These are phyloP conservation scores for Yamadazyma aaseri DNA, from an alignment of 1,139 yeast species.

Conservation along the genomic window DNA sequence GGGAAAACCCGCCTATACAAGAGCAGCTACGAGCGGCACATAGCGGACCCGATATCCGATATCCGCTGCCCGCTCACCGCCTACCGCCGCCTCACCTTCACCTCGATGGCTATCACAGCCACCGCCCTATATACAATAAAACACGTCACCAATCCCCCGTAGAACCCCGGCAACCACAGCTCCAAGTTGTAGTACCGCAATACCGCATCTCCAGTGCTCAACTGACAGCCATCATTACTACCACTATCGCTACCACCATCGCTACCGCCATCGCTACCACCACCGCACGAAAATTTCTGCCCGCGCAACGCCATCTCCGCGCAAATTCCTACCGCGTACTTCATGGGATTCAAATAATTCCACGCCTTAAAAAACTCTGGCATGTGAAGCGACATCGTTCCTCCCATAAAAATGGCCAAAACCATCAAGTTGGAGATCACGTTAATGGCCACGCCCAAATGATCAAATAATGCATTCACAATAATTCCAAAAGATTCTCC, in stretches of 20 bases:
- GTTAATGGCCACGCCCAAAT: conserved; percentile 79
- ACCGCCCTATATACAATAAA: conserved; percentile 33
- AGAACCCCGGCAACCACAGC: conserved; percentile 27
- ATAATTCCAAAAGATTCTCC: conserved; percentile 85
- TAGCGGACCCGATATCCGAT: not conserved
- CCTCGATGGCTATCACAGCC: conserved; percentile 25
- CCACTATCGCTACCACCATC: too few relatives aligned
- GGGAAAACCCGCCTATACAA: too few relatives aligned
- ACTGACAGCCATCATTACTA: conserved; percentile 33
- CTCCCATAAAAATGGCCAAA: conserved; percentile 80
- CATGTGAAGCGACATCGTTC: conserved; percentile 78
- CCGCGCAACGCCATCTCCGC: conserved; percentile 37
- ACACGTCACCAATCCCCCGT: conserved; percentile 40
- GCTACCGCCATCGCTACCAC: too few relatives aligned
- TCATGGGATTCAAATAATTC: conserved; percentile 73
- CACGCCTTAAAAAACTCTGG: conserved; percentile 65
- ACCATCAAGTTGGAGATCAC: conserved; percentile 62
- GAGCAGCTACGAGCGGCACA: too few relatives aligned
- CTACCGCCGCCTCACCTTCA: conserved; percentile 22
- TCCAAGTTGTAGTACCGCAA: conserved; percentile 33
- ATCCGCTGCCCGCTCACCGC: not conserved
- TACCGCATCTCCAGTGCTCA: conserved; percentile 36
- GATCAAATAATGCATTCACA: conserved; percentile 70
- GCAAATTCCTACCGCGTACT: conserved; percentile 60
- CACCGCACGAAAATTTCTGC: conserved; percentile 33